Evolutionary conservation across 1,284 basidiomycete species (phyloP), one percentile per base, ranked within the genome.

Genomic region (Tremellales sp.): DNA sequence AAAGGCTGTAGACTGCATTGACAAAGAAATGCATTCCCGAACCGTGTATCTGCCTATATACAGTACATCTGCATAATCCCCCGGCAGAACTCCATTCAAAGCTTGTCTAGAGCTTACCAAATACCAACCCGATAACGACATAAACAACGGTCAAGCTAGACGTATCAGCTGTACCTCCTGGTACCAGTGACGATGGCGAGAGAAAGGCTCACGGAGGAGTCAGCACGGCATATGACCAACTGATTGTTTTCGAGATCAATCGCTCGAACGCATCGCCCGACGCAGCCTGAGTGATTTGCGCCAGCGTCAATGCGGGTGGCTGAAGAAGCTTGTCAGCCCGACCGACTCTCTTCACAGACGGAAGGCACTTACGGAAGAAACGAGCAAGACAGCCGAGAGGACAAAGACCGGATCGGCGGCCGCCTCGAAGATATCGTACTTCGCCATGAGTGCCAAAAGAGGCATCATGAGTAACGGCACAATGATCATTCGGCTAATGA

Each of bases 191-290:
- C 15, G 8, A 31, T 12, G 23, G 10, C n/a, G n/a, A 2, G 33
- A 46, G 11, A 23, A 8, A 46, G 81, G 53, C 84, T 87, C 33
- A 85, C 2, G 87, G 86, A 3, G 90, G 88, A 0, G 89, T 91
- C 47, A 91, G 76, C 22, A 89, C 75, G 3, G 72, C 74, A 48
- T 76, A 75, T 3, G 61, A 64, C 67, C 70, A 72, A 41, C 63
- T 73, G 53, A 79, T 78, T 0, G 77, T 79, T 57, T 76, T 77
- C 39, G 73, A 76, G 54, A 97, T 89, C 43, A 97, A 80, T 5
- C 89, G 79, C 73, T 97, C 92, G 66, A 97, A 94, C 0, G 88
- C 85, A 64, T 90, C 87, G 10, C 88, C 88, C 1, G 84, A 85
- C 2, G 84, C 87, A 3, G 87, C 87, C 73, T 89, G 87, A 1